Evolutionary conservation across 1,284 basidiomycete species (phyloP).

Genomic region (Phylloporus sp.): DNA sequence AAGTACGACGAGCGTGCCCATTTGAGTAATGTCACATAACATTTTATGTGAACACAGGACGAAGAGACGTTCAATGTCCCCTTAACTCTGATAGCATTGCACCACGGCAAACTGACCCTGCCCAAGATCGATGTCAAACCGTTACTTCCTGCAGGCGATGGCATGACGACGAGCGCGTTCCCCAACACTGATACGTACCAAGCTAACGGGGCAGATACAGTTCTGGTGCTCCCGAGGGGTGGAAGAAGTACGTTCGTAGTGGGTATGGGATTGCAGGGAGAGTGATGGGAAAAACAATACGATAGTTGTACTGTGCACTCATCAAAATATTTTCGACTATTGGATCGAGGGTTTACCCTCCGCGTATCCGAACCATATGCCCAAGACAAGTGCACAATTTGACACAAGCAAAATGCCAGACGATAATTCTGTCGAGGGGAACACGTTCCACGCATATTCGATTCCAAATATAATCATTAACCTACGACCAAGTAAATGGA

Average conservation of each 20-base stretch:
- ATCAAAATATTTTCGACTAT: neutral
- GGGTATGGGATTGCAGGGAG: slow-evolving; percentile 55
- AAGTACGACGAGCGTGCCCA: slow-evolving; percentile 20
- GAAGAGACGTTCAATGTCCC: slow-evolving; percentile 56
- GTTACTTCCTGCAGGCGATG: slow-evolving; percentile 51
- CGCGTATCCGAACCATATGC: slow-evolving; percentile 63
- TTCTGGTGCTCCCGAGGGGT: slow-evolving; percentile 75
- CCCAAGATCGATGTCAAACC: slow-evolving; percentile 71
- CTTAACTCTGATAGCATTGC: slow-evolving; percentile 77
- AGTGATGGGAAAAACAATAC: slow-evolving; percentile 13
- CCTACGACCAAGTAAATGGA: slow-evolving; percentile 44
- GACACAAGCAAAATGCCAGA: slow-evolving; percentile 65
- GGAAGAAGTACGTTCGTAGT: slow-evolving; percentile 81
- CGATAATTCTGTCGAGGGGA: slow-evolving; percentile 78
- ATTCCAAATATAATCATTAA: slow-evolving; percentile 62
- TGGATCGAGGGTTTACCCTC: slow-evolving; percentile 37
- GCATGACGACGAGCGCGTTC: slow-evolving; percentile 57
- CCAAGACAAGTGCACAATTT: slow-evolving; percentile 63
- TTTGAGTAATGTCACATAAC: neutral
- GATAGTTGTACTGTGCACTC: neutral
- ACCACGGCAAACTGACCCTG: slow-evolving; percentile 73
- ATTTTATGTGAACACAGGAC: slow-evolving; percentile 48
- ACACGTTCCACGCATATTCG: slow-evolving; percentile 90
- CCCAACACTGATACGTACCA: slow-evolving; percentile 77
- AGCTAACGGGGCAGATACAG: slow-evolving; percentile 73